Evolutionary conservation across 768 basidiomycete genomes (phyloP), one percentile per base, ranked within the genome.

Genomic region (Pulveroboletus sp.): DNA sequence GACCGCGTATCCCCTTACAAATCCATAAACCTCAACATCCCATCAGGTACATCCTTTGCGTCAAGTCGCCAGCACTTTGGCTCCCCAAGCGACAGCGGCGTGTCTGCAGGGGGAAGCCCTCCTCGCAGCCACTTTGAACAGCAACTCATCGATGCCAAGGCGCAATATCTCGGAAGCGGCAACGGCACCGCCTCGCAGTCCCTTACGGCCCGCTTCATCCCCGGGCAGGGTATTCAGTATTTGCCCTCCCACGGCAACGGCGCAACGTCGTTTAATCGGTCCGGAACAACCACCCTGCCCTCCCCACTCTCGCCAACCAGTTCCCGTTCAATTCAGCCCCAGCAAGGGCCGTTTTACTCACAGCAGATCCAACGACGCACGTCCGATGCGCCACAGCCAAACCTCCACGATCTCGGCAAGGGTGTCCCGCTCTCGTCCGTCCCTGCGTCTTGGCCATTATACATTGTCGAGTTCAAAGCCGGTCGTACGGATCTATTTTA

Each of bases 391-490:
- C 49, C 60, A 0, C 47, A 56, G 29, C 63, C 64, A 25, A 57
- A 55, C 45, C 60, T 80, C 31, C 68, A 59, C 33, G 80, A 93
- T 11, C 82, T 95, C 20, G 94, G 95, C 42, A 87, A 86, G 61
- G 95, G 95, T 31, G 81, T 97, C 0, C 92, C 94, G 0, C 77
- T 97, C 16, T 83, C 86, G 63, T 69, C 87, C 40, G 85, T 99
- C 35, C 86, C 94, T 1, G 66, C 86, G 12, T 82, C 84, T 31
- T 90, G 87, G 75, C 92, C 89, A n/a, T 78, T 99, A 8, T 97
- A 81, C 76, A 94, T 97, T 58, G 88, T 97, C 59, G 90, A 97
- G 67, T 99, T 99, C 78, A 99, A 97, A 70, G 94, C 94, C 0
- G 92, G 93, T 0, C 82, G 95, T 34, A 93, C 93, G 53, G 95